Base-by-base conservation (phyloP, 805 yeast species). In the Zygotorulaspora danielsina region DNA sequence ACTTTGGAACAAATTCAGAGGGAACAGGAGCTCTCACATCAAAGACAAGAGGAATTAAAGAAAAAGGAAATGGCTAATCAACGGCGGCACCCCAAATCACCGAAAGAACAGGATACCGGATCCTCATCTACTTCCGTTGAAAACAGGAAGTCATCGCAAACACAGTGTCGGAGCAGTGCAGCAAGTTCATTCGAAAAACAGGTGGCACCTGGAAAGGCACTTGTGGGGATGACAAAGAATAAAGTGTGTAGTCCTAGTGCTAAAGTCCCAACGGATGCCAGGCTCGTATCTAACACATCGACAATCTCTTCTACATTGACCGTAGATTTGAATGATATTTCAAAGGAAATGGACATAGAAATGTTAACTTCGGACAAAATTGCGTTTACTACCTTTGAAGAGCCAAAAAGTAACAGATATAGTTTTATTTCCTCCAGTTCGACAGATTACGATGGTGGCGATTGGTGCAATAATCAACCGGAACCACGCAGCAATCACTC, bases 371-470 rank as follows among this genome's bases (percentile, higher is more conserved):
- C 47, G 5, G 54, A 50, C 36, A 48, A 44, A 26, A 49, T 46
- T 16, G 57, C 53, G 1, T 55, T 54, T 37, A 46, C 46, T n/a
- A 48, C 46, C 18, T 31, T 36, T 11, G 45, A 28, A 16, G 45
- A 40, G 8, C 35, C 38, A 11, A 49, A 46, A 29, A 34, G 45
- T 15, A 50, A 57, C 40, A 49, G 65, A 41, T 55, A 54, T 32
- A 59, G 64, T 44, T 58, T 57, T 33, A 57, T 59, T 6, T 59
- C 64, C 3, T 54, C 59, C 2, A 48, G 59, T 4, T 57, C 62
- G 2, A 57, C 62, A 1, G 62, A 57, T 32, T 54, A 47, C 31
- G 62, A 57, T 31, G 41, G 48, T 9, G 41, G 48, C 9, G 50
- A 46, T 10, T 46, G 50, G 50, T 46, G 34, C 25, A 38, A 35